Percentiles rank a stretch among this genome's conserved stretches.
Conservation (phyloP, 306 rosid genomes). For the Vachellia collinsii region DNA sequence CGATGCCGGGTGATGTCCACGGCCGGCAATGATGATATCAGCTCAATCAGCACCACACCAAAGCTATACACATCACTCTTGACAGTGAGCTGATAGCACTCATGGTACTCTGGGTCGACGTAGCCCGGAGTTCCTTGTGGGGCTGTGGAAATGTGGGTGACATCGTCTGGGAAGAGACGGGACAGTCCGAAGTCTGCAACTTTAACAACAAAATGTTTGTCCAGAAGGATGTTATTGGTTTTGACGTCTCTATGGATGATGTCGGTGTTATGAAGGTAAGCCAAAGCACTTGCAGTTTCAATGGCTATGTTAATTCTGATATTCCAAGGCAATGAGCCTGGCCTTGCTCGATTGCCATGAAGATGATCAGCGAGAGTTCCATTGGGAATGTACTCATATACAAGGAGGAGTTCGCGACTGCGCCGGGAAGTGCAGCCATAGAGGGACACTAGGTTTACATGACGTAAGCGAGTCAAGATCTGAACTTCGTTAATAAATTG, state of each 20-base stretch:
- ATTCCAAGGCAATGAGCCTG: slow-evolving; percentile 56
- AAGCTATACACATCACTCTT: slow-evolving; percentile 91
- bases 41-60: slow-evolving; percentile 82
- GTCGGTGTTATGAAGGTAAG: slow-evolving; percentile 74
- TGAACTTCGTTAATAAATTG: slow-evolving; percentile 80
- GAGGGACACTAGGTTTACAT: slow-evolving; percentile 71
- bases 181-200: slow-evolving; percentile 94
- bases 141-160: slow-evolving; percentile 79
- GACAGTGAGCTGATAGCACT: slow-evolving; percentile 71
- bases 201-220: slow-evolving; percentile 61
- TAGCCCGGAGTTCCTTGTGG: slow-evolving; percentile 98
- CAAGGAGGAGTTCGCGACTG: slow-evolving; percentile 83
- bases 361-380: slow-evolving; percentile 91
- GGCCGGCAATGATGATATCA: slow-evolving; percentile 84
- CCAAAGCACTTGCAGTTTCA: slow-evolving; percentile 77
- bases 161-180: slow-evolving; percentile 69
- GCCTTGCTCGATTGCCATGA: slow-evolving; percentile 59
- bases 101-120: slow-evolving; percentile 86
- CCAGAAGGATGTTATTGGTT: slow-evolving; percentile 82
- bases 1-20: slow-evolving; percentile 83
- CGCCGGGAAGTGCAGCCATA: slow-evolving; percentile 88
- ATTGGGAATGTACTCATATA: slow-evolving; percentile 77
- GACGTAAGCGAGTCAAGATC: slow-evolving; percentile 62
- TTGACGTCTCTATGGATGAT: slow-evolving; percentile 85
- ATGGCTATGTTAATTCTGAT: slow-evolving; percentile 72